Evolutionary conservation across 805 yeast genomes (phyloP).

Genomic region (Spathaspora sp.): DNA sequence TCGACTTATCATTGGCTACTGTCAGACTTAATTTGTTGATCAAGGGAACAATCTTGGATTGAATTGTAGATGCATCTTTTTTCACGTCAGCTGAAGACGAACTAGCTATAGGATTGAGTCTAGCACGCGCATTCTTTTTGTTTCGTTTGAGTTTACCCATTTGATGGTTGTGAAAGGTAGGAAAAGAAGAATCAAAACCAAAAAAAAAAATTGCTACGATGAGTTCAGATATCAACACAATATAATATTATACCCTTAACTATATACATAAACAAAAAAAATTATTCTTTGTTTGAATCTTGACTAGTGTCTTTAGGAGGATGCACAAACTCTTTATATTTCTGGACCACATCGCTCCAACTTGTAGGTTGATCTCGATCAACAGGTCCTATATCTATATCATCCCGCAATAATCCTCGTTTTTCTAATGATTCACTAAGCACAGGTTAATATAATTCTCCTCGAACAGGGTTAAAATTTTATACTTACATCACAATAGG

Average conservation of each 20-base stretch:
- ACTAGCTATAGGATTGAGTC: conserved; percentile 31
- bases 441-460: not conserved
- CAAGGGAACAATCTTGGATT: conserved; percentile 63
- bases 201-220: not conserved
- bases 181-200: not conserved
- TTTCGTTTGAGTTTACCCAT: conserved; percentile 79
- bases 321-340: conserved; percentile 27
- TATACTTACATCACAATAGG: conserved; percentile 63
- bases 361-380: conserved; percentile 31
- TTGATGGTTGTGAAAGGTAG: conserved; percentile 20
- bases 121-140: conserved; percentile 32
- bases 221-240: not conserved
- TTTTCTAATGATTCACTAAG: conserved; percentile 56
- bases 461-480: not conserved
- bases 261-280: not conserved
- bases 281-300: not conserved
- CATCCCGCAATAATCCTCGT: conserved; percentile 63
- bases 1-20: conserved; percentile 66
- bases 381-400: conserved; percentile 50
- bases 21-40: conserved; percentile 60
- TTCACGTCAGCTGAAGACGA: conserved; percentile 12
- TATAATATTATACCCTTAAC: not conserved
- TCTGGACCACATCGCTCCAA: conserved; percentile 36
- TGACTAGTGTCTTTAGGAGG: conserved; percentile 13
- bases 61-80: conserved; percentile 47